Percentiles rank a stretch among this genome's conserved stretches.
Conservation (phyloP, 768 basidiomycete genomes). For the Chlorophyllum brunneum region DNA sequence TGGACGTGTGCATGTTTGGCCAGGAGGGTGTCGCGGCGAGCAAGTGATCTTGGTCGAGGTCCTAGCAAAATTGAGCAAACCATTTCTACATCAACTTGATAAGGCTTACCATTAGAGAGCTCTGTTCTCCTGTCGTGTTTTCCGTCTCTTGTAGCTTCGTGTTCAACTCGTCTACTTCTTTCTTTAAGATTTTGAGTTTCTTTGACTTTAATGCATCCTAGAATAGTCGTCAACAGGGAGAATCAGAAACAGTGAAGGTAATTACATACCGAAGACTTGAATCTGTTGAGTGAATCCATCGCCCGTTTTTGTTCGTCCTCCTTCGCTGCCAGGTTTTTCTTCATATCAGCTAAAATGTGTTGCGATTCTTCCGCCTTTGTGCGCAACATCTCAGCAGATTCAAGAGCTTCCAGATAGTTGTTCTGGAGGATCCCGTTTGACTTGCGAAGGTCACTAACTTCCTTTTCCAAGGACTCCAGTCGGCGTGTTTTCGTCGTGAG, state of each 20-base stretch:
- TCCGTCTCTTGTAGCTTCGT: constrained; percentile 15
- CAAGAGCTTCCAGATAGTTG: constrained; percentile 15
- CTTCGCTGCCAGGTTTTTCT: constrained; percentile 12
- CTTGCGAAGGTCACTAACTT: constrained; percentile 3
- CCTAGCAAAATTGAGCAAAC: constrained; percentile 6
- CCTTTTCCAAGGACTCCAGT: constrained; percentile 13
- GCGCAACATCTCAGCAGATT: constrained; percentile 10
- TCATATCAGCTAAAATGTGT: background rate
- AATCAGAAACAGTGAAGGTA: background rate
- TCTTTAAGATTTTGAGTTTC: constrained; percentile 15
- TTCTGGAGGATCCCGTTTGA: constrained; percentile 17
- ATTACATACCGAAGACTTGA: constrained; percentile 6
- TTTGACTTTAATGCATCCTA: background rate
- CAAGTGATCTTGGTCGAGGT: background rate
- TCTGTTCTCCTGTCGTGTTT: background rate
- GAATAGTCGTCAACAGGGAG: background rate
- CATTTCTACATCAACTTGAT: background rate
- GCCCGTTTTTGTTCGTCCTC: constrained; percentile 17
- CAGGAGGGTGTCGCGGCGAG: background rate
- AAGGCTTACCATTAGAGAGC: constrained; percentile 2
- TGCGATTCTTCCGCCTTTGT: constrained; percentile 9
- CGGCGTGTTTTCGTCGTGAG: constrained; percentile 15
- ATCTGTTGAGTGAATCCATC: constrained; percentile 2
- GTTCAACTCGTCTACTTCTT: constrained; percentile 22
- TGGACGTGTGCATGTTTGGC: background rate